Percentiles rank a stretch among this genome's conserved stretches.
These are phyloP conservation scores for Nepenthes gracilis DNA, from an alignment of 148 eudicot species.

Conservation along the genomic window DNA sequence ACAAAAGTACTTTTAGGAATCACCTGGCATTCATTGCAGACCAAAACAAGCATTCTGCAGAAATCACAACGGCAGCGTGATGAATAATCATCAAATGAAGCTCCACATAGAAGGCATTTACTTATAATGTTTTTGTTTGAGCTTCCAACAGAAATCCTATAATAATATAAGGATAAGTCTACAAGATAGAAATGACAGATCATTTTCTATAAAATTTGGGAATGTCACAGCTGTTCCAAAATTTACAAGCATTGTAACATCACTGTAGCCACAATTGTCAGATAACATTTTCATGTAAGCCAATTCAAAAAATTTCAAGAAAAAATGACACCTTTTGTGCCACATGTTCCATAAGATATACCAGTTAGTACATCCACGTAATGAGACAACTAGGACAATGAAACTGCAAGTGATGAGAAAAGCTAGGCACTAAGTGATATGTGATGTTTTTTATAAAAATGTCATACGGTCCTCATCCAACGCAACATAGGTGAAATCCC, in stretches of 20 bases:
- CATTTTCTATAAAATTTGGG: background rate
- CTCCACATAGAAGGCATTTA: conserved; percentile 59
- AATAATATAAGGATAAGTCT: conserved; percentile 9
- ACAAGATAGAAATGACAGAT: background rate
- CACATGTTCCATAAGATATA: too few species aligned
- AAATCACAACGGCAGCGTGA: conserved; percentile 69
- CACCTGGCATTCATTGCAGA: conserved; percentile 75
- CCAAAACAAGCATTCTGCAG: conserved; percentile 95
- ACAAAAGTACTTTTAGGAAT: background rate
- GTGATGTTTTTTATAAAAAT: background rate
- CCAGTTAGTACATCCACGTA: too few species aligned
- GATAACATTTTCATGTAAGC: too few species aligned
- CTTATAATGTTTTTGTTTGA: conserved; percentile 44
- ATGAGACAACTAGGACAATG: too few species aligned
- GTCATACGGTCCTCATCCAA: background rate
- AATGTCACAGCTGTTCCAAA: background rate
- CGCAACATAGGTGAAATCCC: too few species aligned
- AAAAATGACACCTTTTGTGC: too few species aligned
- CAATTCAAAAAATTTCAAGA: too few species aligned
- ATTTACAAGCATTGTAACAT: too few species aligned
- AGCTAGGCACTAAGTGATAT: background rate
- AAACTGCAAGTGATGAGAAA: too few species aligned
- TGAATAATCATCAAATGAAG: conserved; percentile 77
- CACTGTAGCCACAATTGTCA: too few species aligned
- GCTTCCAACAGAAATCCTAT: conserved; percentile 89